A percentile compares a stretch with the other conserved stretches of the same genome.
These are phyloP conservation scores for Paracamarosporium sp. DNA, from an alignment of 2,329 filamentous ascomycete genomes.

Conservation along the genomic window DNA sequence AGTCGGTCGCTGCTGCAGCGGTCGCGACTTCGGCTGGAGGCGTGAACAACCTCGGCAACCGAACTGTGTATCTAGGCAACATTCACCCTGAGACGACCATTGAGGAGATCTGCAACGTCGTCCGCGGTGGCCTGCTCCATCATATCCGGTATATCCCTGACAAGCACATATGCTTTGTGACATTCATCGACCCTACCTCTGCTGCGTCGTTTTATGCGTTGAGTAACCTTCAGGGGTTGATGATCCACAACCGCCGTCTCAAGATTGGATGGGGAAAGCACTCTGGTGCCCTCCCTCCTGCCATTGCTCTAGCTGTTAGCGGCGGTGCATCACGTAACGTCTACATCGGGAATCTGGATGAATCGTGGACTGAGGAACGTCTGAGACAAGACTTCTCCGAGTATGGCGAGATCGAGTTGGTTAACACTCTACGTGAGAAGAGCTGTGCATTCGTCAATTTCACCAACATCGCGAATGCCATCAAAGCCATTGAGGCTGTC, in stretches of 20 bases:
- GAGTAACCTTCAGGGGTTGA: slow-evolving; percentile 95
- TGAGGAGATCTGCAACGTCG: slow-evolving; percentile 99
- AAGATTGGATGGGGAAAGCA: slow-evolving; percentile 99
- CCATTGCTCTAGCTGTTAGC: slow-evolving; percentile 93
- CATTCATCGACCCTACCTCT: slow-evolving; percentile 97
- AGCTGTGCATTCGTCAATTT: slow-evolving; percentile 99
- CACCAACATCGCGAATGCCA: slow-evolving; percentile 99
- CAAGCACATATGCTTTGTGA: slow-evolving; percentile 99
- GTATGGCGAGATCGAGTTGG: slow-evolving; percentile 96
- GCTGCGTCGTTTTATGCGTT: slow-evolving; percentile 97
- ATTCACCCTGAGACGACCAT: slow-evolving; percentile 99
- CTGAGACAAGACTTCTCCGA: slow-evolving; percentile 96
- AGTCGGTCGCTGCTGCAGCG: slow-evolving; percentile 94
- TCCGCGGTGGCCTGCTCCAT: slow-evolving; percentile 91
- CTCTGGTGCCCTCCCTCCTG: slow-evolving; percentile 92
- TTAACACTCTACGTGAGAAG: slow-evolving; percentile 97
- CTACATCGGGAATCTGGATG: slow-evolving; percentile 96
- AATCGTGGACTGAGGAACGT: slow-evolving; percentile 96
- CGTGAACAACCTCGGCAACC: slow-evolving; percentile 95
- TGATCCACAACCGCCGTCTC: slow-evolving; percentile 97
- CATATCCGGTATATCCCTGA: slow-evolving; percentile 99
- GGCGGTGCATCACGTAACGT: slow-evolving; percentile 98
- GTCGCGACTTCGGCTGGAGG: slow-evolving; percentile 96
- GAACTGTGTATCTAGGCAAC: slow-evolving; percentile 97
- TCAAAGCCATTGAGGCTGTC: slow-evolving; percentile 98